A percentile compares a stretch with the other conserved stretches of the same genome.
These are phyloP conservation scores for Naganishia albida DNA, from an alignment of 1,284 basidiomycete species.

Conservation along the genomic window DNA sequence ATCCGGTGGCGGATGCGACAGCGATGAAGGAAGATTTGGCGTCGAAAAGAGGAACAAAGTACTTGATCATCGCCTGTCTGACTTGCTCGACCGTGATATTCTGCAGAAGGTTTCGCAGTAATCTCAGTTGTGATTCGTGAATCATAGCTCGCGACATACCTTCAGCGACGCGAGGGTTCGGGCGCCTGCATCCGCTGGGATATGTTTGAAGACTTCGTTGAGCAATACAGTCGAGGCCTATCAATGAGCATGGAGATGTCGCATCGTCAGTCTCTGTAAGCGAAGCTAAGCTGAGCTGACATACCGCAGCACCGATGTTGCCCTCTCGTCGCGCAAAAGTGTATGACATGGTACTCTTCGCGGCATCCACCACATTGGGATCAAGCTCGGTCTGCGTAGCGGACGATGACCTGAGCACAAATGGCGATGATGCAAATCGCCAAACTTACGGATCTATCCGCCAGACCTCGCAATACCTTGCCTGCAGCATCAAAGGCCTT, in stretches of 20 bases:
- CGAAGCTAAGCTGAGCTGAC: conserved; percentile 30
- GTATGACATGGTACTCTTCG: conserved; percentile 88
- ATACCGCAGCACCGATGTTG: conserved; percentile 78
- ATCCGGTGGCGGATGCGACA: conserved; percentile 78
- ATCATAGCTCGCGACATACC: conserved; percentile 37
- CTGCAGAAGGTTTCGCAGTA: conserved; percentile 46
- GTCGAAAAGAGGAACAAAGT: conserved; percentile 86
- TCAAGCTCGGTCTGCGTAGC: conserved; percentile 73
- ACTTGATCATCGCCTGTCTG: conserved; percentile 65
- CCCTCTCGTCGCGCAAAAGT: conserved; percentile 76
- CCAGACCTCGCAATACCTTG: conserved; percentile 71
- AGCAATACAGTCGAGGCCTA: conserved; percentile 77
- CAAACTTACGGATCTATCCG: conserved; percentile 72
- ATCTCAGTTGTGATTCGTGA: neutral
- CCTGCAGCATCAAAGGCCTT: conserved; percentile 80
- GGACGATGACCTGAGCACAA: neutral
- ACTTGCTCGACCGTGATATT: conserved; percentile 76
- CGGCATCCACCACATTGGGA: conserved; percentile 80
- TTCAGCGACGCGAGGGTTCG: conserved; percentile 73
- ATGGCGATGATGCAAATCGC: neutral
- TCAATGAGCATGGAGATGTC: neutral
- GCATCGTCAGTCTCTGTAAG: neutral
- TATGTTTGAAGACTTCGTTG: conserved; percentile 81
- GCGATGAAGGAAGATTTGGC: conserved; percentile 74
- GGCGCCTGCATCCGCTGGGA: conserved; percentile 71